Evolutionary conservation across 2,329 filamentous ascomycete genomes (phyloP), one percentile per base, ranked within the genome.

Genomic region (Aspergillus sp.): DNA sequence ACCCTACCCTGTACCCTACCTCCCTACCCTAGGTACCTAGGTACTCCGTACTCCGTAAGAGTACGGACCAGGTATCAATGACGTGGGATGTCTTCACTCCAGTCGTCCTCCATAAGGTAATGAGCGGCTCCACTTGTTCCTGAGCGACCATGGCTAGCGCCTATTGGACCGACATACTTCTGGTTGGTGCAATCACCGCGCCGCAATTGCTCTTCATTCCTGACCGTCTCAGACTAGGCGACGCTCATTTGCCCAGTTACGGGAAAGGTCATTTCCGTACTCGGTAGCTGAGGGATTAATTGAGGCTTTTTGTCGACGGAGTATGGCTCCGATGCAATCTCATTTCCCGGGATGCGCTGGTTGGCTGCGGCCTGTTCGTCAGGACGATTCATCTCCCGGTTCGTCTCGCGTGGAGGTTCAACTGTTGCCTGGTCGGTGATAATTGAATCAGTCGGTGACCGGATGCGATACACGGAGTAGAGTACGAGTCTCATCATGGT

Each of bases 1-100:
- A 43, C 50, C 45, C 25, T 48, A 46, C 43, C n/a, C 10, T 21
- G 38, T 36, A 50, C 46, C 34, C 32, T 47, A 43, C 40, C 34
- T 42, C 41, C 41, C 32, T 49, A 49, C 47, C 38, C 34, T 38
- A 38, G 11, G 7, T 32, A 13, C 16, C 16, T 38, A 38, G 29
- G 29, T 32, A 32, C 29, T 32, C 29, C 29, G 29, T 32, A 6
- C 29, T 13, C 29, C 13, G 29, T 32, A n/a, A n/a, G n/a, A n/a
- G n/a, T n/a, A n/a, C n/a, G n/a, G n/a, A n/a, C n/a, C 25, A 6
- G 6, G 25, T 29, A 29, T 29, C 11, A 29, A 29, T 29, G 25
- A 29, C 25, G 25, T 29, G 25, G 25, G 25, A 29, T 29, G 25
- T 10, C n/a, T n/a, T n/a, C n/a, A n/a, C n/a, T n/a, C n/a, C n/a